Evolutionary conservation across 306 rosid species (phyloP).

Genomic region (Prunus mume): DNA sequence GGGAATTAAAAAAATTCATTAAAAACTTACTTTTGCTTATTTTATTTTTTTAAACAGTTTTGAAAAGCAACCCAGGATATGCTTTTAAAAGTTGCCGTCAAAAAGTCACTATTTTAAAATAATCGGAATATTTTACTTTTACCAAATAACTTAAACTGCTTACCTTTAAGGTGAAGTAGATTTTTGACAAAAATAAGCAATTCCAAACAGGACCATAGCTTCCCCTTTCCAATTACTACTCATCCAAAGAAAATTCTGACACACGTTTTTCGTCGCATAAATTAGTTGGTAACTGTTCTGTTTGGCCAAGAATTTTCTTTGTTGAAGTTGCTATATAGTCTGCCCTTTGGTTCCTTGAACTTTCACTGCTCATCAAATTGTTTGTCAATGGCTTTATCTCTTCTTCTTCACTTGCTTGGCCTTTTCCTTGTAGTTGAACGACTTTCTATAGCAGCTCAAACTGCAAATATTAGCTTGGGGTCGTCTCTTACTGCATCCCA

Average conservation of each 20-base stretch:
- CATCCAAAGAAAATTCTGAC: not conserved
- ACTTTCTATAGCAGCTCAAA: not conserved
- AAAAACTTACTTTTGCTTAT: no score
- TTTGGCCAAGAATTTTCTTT: not conserved
- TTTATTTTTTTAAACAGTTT: no score
- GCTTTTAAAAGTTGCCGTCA: no score
- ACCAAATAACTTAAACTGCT: no score
- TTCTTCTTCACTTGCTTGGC: not conserved
- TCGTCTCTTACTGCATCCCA: not conserved
- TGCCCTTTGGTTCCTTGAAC: not conserved
- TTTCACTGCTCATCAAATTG: not conserved
- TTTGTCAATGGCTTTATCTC: not conserved
- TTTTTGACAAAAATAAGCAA: no score
- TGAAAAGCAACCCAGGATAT: no score
- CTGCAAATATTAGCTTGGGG: constrained; percentile 3
- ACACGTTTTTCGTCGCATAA: not conserved
- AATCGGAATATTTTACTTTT: no score
- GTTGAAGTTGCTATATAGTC: not conserved
- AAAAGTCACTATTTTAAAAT: no score
- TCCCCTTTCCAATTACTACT: not conserved
- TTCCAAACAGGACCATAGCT: no score
- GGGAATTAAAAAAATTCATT: no score
- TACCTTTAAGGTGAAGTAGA: no score
- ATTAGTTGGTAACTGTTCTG: no score
- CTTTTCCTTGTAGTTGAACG: not conserved